Evolutionary conservation across 2,329 filamentous ascomycete genomes (phyloP), one percentile per base, ranked within the genome.

Genomic region (Leptographium galeiforme): DNA sequence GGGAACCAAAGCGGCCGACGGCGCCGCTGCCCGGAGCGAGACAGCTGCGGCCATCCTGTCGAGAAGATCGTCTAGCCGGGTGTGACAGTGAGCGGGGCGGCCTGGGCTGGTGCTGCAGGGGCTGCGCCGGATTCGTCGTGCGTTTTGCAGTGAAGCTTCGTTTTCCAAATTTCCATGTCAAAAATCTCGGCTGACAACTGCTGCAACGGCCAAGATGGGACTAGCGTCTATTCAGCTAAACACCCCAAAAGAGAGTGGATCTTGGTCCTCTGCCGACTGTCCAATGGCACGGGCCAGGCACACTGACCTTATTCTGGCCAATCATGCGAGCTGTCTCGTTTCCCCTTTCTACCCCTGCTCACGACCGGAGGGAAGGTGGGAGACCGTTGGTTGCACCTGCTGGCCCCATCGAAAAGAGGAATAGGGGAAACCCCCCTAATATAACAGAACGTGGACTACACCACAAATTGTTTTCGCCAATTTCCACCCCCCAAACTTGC

Each of bases 361-460:
- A 67, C 59, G 58, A 65, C 67, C 64, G 65, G 50, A 48, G 11
- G 49, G 34, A 48, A 66, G 57, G 59, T 53, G 57, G 60, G 48
- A 16, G 52, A 53, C 43, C 53, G 48, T 54, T 51, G 44, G 48
- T 51, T 48, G 53, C 53, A 38, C 48, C 48, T 40, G 38, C 41
- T 33, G 8, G 36, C 32, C 44, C 34, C 44, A 32, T 48, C 36
- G 36, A 52, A 49, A 18, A 54, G 43, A 33, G 43, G 43, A 50
- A 50, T 45, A 54, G 48, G 48, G 53, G 43, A 54, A 51, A n/a
- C 39, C 48, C 53, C 52, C 53, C 53, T 54, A 54, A 54, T 54
- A 54, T 53, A 50, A 53, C 52, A 33, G 38, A 56, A 69, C 65
- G 69, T 67, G 65, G 50, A 44, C 30, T 52, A 41, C 50, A 52